These are phyloP conservation scores for Neurospora tetraspora DNA, from an alignment of 495 filamentous ascomycete genomes.

Conservation along the genomic window DNA sequence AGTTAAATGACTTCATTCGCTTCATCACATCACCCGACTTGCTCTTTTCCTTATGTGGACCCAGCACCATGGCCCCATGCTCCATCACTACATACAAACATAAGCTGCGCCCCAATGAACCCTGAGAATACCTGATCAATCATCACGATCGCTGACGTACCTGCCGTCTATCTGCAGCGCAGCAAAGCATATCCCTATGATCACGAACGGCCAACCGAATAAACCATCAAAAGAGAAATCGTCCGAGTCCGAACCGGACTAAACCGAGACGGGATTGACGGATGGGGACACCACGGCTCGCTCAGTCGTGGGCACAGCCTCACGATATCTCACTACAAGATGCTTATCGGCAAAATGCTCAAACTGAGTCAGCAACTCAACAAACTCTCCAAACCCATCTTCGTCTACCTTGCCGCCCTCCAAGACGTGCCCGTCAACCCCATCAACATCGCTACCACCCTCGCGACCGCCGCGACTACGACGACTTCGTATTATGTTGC, in stretches of 20 bases:
- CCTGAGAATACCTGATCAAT: not conserved
- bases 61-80: not conserved
- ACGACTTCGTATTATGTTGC: not conserved
- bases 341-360: not conserved
- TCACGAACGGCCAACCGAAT: not conserved
- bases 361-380: not conserved
- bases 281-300: not conserved
- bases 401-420: not conserved
- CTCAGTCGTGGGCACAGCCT: not conserved
- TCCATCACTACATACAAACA: not conserved
- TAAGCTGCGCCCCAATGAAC: not conserved
- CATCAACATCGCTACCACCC: not conserved
- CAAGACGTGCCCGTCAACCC: not conserved
- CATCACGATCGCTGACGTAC: not conserved
- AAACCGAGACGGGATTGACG: not conserved
- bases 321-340: not conserved
- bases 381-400: not conserved
- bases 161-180: not conserved
- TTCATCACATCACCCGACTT: not conserved
- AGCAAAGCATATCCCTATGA: not conserved
- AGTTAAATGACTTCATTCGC: not conserved
- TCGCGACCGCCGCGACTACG: not conserved
- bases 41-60: not conserved
- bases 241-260: not conserved
- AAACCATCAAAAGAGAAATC: not conserved